Conservation (phyloP, 2,329 filamentous ascomycete genomes). For the Bipolaris oryzae region DNA sequence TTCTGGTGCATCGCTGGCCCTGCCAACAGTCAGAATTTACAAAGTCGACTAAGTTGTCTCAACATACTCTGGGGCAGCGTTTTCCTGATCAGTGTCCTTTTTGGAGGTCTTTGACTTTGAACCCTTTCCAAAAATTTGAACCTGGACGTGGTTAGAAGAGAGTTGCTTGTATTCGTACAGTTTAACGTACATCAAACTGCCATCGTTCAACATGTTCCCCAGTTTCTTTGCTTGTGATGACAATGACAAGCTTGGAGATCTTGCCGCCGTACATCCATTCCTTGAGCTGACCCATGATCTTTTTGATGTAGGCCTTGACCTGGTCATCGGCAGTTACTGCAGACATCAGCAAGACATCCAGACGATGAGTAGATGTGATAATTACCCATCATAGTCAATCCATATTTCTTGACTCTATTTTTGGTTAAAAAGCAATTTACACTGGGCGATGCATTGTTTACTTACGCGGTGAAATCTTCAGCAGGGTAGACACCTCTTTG, state of each 20-base stretch:
- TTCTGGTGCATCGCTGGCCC: conserved; percentile 39
- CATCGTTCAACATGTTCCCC: conserved; percentile 95
- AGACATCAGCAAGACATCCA: conserved; percentile 18
- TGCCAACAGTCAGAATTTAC: conserved; percentile 30
- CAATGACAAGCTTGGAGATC: conserved; percentile 95
- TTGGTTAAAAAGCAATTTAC: conserved; percentile 18
- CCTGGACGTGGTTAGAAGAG: conserved; percentile 48
- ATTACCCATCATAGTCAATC: conserved; percentile 89
- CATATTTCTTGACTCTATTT: conserved; percentile 92
- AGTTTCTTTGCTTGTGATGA: conserved; percentile 96
- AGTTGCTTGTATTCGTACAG: conserved; percentile 39
- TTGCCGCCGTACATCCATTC: conserved; percentile 98
- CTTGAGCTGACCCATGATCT: conserved; percentile 97
- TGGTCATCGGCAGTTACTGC: conserved; percentile 92
- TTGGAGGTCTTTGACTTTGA: conserved; percentile 58
- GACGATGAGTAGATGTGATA: conserved; percentile 12
- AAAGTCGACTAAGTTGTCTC: not conserved
- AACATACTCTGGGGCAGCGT: conserved; percentile 62
- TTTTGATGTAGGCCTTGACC: conserved; percentile 98
- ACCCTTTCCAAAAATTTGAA: conserved; percentile 62
- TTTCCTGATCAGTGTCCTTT: conserved; percentile 70
- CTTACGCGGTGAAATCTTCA: conserved; percentile 92
- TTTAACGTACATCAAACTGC: conserved; percentile 82
- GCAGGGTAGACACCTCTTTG: conserved; percentile 85
- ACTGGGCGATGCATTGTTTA: conserved; percentile 12